Evolutionary conservation across 179 eudicot genomes (phyloP), one percentile per base, ranked within the genome.

Genomic region (Camellia oleifera): DNA sequence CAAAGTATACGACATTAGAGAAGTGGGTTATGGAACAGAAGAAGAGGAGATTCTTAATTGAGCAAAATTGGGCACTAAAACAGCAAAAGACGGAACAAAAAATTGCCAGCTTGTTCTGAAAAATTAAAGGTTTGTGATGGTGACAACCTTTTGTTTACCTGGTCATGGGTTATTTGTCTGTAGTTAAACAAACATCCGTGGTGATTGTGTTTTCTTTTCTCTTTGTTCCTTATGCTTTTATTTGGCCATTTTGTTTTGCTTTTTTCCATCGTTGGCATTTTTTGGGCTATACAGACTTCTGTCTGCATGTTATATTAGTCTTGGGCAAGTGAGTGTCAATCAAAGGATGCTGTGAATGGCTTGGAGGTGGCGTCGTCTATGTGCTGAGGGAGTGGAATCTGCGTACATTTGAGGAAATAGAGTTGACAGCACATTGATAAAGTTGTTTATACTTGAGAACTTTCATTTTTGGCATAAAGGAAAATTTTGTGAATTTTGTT

Each of bases 21-120:
- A 92, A 89, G 88, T 94, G 97, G 99, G 91, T 97, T 74, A 82
- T 89, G 85, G 90, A 88, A 79, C 92, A 88, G 62, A 94, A 90
- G 82, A 92, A 91, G 83, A 90, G 88, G 82, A 93, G 87, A 83
- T 83, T 85, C 78, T 73, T 85, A 48, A 76, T 78, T 52, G 95
- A 92, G 69, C 89, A 92, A 81, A 92, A 84, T 54, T 91, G 93
- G 97, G 82, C 79, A 78, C 87, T 84, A 48, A 95, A 94, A 83
- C 86, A 90, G 82, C 92, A 86, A 77, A 92, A 91, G 82, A 92
- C 94, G 40, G 91, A 90, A 64, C 88, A 89, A 83, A 94, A 82
- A 83, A 94, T 97, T 78, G 84, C 84, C 46, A n/a, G 81, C 84
- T 77, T 85, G 92, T 86, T 89, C 91, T 80, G 87, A 77, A 40